Evolutionary conservation across 2,329 filamentous ascomycete species (phyloP), one percentile per base, ranked within the genome.

Genomic region (Nigrospora oryzae): DNA sequence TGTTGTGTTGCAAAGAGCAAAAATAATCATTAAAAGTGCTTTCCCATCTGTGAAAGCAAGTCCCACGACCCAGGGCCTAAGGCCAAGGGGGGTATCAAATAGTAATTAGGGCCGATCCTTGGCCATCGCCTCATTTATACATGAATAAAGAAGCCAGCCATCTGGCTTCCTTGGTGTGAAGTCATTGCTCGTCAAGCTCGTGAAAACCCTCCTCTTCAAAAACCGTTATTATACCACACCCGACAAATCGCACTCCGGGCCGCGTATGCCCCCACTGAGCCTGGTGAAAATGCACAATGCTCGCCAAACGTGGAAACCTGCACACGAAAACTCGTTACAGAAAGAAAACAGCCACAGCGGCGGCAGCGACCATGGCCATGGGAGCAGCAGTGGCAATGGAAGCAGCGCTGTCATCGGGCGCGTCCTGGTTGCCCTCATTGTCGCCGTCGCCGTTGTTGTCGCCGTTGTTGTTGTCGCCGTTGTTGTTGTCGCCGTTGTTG

Each of bases 171-270:
- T 28, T 28, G 23, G 32, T 40, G 17, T 36, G n/a, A 42, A 23
- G 33, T 42, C 40, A 31, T 42, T 42, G 40, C 40, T 42, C 40
- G 40, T 42, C 28, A 41, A 41, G 34, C 31, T 33, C 17, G 36
- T 35, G 32, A 33, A 15, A 42, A 19, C 33, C 30, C 28, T 42
- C 40, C 16, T 42, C 40, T 35, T 42, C 40, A 31, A 35, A 36
- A 35, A 42, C 36, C 40, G 36, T 42, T 42, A 42, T 42, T 42
- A 42, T 36, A 23, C 28, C 40, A 28, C 28, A 31, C 40, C 13
- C 23, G 2, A 28, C 4, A 7, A 28, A 28, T 28, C 23, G 23
- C 23, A 28, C 23, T 28, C 23, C 23, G 23, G 23, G 23, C 23
- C 23, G 8, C 5, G 5, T 6, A 28, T 28, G 23, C 23, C 10